Base-by-base conservation (phyloP, 1,284 basidiomycete species). In the Ustilago loliicola region DNA sequence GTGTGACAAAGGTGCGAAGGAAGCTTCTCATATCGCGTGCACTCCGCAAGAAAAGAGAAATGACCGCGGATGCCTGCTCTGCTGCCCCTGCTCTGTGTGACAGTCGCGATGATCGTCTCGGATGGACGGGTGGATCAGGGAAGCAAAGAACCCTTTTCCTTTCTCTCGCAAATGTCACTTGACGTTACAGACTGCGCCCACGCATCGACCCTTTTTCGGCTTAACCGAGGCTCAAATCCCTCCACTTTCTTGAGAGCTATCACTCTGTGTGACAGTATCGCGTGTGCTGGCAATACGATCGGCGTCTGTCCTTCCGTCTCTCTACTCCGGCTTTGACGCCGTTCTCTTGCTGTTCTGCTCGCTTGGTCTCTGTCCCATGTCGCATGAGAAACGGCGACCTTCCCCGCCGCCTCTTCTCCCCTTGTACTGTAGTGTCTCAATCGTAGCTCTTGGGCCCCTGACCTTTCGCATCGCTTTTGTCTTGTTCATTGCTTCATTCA, bases 81-180 rank as follows among this genome's bases (percentile, higher is more conserved):
- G 13, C 15, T 29, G 13, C 13, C 10, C 11, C 29, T 52, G 25
- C 29, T 52, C 27, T 38, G 53, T 36, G 50, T 51, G 50, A 32
- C 50, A 51, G 27, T 30, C 48, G 23, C 32, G 19, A 25, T 55
- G 53, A 55, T 64, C 42, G 50, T 30, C 62, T 61, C 65, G 65
- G 65, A 17, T 66, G 42, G 38, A 17, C 65, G 52, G 58, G 63
- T 34, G 56, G 63, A 59, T 66, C 63, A 53, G 29, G 45, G 36
- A 47, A 47, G 45, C 45, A 23, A 21, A 2, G 17, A 38, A 34
- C 32, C 32, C 32, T 34, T 38, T 38, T 15, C 36, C 36, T 21
- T 23, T n/a, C n/a, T n/a, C 50, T 25, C 21, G 17, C 40, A 29
- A 10, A 50, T 59, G 56, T 69, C 66, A 63, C 61, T 69, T 63